A percentile compares a stretch with the other conserved stretches of the same genome.
These are phyloP conservation scores for Drechslera avenae DNA, from an alignment of 2,329 filamentous ascomycete genomes.

Conservation along the genomic window DNA sequence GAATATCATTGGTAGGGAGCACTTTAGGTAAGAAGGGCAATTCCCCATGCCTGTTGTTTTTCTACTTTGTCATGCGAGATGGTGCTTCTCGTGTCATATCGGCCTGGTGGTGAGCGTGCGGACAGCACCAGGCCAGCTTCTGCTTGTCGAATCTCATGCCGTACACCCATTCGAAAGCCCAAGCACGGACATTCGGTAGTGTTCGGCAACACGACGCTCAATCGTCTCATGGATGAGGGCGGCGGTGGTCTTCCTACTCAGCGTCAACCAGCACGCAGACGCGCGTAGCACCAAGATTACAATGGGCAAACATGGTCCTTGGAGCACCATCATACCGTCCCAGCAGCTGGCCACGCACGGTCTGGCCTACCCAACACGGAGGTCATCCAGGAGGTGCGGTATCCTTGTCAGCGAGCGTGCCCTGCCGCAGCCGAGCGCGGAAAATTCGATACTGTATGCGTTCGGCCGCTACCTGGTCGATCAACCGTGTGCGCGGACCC, in stretches of 20 bases:
- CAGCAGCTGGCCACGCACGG: conserved; percentile 13
- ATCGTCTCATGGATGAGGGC: conserved; percentile 20
- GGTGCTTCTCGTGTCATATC: conserved; percentile 41
- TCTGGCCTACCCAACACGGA: conserved; percentile 19
- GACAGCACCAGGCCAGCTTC: conserved; percentile 31
- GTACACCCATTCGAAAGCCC: conserved; percentile 37
- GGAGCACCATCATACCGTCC: conserved; percentile 10
- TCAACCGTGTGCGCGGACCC: conserved; percentile 32
- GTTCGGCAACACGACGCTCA: conserved; percentile 29
- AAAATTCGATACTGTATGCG: conserved; percentile 24
- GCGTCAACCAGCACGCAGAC: conserved; percentile 18
- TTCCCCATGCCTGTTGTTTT: conserved; percentile 37
- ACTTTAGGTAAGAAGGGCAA: conserved; percentile 33
- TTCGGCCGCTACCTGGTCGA: conserved; percentile 33
- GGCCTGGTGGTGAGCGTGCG: conserved; percentile 33
- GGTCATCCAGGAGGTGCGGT: conserved; percentile 13
- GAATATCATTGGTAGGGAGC: conserved; percentile 39
- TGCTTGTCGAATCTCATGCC: conserved; percentile 34
- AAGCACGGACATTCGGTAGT: conserved; percentile 40
- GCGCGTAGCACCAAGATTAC: conserved; percentile 38
- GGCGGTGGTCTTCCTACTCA: conserved; percentile 32
- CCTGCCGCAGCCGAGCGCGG: conserved; percentile 24
- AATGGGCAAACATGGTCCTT: conserved; percentile 12
- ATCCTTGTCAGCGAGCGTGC: conserved; percentile 17
- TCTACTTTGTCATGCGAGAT: conserved; percentile 34